Evolutionary conservation across 2,329 filamentous ascomycete genomes (phyloP).

Genomic region (Kalmusia sp.): DNA sequence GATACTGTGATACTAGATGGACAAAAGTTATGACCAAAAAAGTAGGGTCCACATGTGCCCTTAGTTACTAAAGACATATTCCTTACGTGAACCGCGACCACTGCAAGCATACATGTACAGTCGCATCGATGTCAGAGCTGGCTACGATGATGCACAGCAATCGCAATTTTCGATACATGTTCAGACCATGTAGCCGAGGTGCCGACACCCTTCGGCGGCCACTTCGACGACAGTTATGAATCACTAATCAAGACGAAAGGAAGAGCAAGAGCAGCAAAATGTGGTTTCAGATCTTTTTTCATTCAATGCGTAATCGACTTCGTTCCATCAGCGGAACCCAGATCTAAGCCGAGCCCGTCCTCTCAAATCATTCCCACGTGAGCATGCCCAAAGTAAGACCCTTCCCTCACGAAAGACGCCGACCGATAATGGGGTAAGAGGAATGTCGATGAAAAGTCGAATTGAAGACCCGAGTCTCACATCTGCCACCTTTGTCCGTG

Average conservation of each 20-base stretch:
- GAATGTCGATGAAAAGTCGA: slow-evolving; percentile 39
- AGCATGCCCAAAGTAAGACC: slow-evolving; percentile 40
- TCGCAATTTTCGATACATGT: too few relatives aligned
- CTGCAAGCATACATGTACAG: too few relatives aligned
- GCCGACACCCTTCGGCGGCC: too few relatives aligned
- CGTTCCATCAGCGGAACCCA: slow-evolving; percentile 19
- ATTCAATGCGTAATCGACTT: slow-evolving; percentile 46
- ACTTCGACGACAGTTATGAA: too few relatives aligned
- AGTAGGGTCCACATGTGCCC: too few relatives aligned
- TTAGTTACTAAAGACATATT: too few relatives aligned
- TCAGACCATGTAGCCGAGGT: too few relatives aligned
- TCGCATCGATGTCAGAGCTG: too few relatives aligned
- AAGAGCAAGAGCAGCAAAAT: slow-evolving; percentile 4
- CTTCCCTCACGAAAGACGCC: slow-evolving; percentile 43
- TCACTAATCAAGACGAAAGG: too few relatives aligned
- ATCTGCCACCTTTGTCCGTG: slow-evolving; percentile 30
- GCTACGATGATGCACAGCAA: too few relatives aligned
- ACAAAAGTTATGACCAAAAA: not conserved
- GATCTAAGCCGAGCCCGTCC: slow-evolving; percentile 31
- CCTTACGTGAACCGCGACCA: too few relatives aligned
- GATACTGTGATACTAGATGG: not conserved
- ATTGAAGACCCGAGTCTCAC: slow-evolving; percentile 32
- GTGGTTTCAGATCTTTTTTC: slow-evolving; percentile 41
- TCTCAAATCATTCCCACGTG: slow-evolving; percentile 42
- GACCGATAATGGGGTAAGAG: slow-evolving; percentile 43